Percentiles rank a stretch among this genome's conserved stretches.
Conservation (phyloP, 164 flowering plant species). For the Euptelea pleiosperma region DNA sequence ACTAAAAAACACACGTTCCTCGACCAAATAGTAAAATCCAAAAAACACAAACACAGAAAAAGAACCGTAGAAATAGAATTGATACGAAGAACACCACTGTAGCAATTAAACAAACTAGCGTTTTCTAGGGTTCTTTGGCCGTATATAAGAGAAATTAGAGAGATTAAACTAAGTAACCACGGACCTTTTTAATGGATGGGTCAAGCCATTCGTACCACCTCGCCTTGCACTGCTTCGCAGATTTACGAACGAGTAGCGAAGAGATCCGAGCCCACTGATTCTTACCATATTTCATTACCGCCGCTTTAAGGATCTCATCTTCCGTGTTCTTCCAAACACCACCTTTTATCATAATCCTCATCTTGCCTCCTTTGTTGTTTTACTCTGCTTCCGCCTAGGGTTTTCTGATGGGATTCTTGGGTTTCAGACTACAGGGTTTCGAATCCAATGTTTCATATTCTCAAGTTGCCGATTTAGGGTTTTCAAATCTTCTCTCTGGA, state of each 20-base stretch:
- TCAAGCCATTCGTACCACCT: slow-evolving; percentile 99
- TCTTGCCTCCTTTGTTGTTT: slow-evolving; percentile 36
- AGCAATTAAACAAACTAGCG: no score
- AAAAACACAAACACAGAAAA: background rate
- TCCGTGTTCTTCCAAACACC: slow-evolving; percentile 99
- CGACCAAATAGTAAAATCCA: no score
- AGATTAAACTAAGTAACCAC: background rate
- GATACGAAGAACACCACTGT: no score
- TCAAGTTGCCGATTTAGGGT: no score
- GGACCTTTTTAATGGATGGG: slow-evolving; percentile 93
- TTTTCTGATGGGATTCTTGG: no score
- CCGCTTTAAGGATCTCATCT: slow-evolving; percentile 95
- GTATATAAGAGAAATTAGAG: background rate
- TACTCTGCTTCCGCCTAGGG: slow-evolving; percentile 9
- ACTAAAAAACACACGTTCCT: no score
- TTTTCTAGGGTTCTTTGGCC: background rate
- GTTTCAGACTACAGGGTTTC: no score
- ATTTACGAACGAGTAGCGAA: slow-evolving; percentile 85
- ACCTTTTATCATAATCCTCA: slow-evolving; percentile 99
- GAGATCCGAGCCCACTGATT: slow-evolving; percentile 98
- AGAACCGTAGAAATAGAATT: background rate
- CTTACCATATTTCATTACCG: slow-evolving; percentile 98
- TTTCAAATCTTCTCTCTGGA: no score
- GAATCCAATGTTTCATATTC: no score
- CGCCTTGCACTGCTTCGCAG: slow-evolving; percentile 97